phyloP scores from a whole-genome alignment of 768 basidiomycete species.

The Termitomyces heimii region DNA sequence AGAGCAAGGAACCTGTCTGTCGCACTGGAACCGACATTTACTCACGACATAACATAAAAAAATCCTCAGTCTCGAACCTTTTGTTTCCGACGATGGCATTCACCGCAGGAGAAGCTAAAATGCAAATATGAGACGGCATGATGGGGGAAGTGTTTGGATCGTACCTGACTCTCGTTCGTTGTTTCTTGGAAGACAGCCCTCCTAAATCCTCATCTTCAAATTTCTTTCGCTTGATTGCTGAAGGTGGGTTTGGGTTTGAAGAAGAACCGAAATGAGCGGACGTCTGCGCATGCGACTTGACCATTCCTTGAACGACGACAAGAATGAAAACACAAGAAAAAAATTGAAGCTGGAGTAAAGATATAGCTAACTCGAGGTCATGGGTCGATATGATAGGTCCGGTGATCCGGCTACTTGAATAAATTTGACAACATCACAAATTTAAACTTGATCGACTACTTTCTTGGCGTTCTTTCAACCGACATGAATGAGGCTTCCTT shows the following conservation, averaged over 20 bases:
- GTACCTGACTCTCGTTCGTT: constrained; percentile 73
- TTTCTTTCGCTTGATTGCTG: constrained; percentile 55
- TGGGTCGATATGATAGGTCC: constrained; percentile 12
- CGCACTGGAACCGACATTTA: constrained; percentile 48
- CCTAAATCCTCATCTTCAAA: constrained; percentile 51
- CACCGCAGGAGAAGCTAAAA: constrained; percentile 74
- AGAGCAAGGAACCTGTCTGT: constrained; percentile 79
- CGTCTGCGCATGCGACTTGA: constrained; percentile 27
- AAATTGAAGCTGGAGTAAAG: constrained; percentile 2
- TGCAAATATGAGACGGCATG: neutral
- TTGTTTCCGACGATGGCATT: constrained; percentile 86
- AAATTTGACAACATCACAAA: neutral
- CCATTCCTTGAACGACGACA: constrained; percentile 19
- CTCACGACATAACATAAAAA: constrained; percentile 7
- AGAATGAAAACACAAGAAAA: neutral
- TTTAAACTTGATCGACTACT: neutral
- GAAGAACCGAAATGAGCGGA: constrained; percentile 10
- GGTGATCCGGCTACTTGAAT: constrained; percentile 13
- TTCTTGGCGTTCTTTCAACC: neutral
- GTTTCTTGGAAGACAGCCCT: constrained; percentile 51
- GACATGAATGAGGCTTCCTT: constrained; percentile 33
- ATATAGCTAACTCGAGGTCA: constrained; percentile 12
- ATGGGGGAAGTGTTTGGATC: constrained; percentile 10
- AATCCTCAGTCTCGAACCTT: constrained; percentile 42
- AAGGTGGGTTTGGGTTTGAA: constrained; percentile 18